Evolutionary conservation across 768 basidiomycete genomes (phyloP), one percentile per base, ranked within the genome.

Genomic region (Mycena metata): DNA sequence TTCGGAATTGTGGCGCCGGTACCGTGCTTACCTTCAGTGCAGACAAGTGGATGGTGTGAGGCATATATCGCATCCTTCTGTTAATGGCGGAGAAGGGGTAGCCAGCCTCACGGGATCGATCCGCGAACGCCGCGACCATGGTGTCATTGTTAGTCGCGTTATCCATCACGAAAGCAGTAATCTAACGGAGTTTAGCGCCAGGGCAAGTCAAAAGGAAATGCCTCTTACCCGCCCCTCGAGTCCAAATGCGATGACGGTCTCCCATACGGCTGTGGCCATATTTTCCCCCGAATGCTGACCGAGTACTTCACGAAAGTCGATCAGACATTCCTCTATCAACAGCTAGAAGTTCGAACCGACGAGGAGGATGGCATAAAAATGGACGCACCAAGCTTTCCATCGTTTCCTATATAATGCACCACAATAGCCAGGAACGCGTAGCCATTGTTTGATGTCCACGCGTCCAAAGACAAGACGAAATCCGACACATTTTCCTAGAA

Each of bases 81-180:
- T 45, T 13, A 45, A 13, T 17, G 43, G 43, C 15, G 16, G 15
- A 13, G n/a, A 45, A 45, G 16, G 16, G 43, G n/a, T 17, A 17
- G 16, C 43, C n/a, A n/a, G 15, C 50, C 21, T 11, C 26, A 0
- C 23, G 8, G 36, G 67, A 73, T 3, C 66, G 60, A 3, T 9
- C 5, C 30, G 67, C 74, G 42, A 82, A 72, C 0, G 26, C 66
- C 0, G 67, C 52, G 6, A 79, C 65, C 43, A 81, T 15, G 1
- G 77, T 81, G 57, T 82, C 76, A 55, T 82, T 81, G 26, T 51
- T 23, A 23, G n/a, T n/a, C n/a, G n/a, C n/a, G n/a, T n/a, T n/a
- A n/a, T n/a, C n/a, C n/a, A n/a, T n/a, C n/a, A n/a, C 13, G 12
- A 51, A 51, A 4, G 77, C 72, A 49, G 78, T 69, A 23, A 82